phyloP scores from a whole-genome alignment of 305 asterid genomes.

The Fraxinus paxiana region DNA sequence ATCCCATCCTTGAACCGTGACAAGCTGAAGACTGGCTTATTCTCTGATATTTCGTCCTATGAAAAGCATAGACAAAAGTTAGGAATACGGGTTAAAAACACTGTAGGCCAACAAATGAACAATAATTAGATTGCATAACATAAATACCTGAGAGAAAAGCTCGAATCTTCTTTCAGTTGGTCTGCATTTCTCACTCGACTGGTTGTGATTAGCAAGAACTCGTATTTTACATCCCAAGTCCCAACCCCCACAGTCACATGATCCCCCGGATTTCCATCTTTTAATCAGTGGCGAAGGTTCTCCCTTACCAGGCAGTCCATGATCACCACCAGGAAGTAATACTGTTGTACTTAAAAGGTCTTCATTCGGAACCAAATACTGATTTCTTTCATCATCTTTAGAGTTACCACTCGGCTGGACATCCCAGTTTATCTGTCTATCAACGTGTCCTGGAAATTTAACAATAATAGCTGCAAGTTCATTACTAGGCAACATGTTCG shows the following conservation, averaged over 20 bases:
- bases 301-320: slow-evolving; percentile 65
- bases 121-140: neutral
- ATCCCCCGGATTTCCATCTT: slow-evolving; percentile 74
- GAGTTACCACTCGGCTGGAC: slow-evolving; percentile 16
- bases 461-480: slow-evolving; percentile 70
- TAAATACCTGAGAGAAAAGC: slow-evolving; percentile 58
- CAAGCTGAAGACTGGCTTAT: slow-evolving; percentile 37
- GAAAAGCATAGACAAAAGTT: neutral
- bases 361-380: slow-evolving; percentile 14
- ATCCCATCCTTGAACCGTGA: slow-evolving; percentile 61
- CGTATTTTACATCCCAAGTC: slow-evolving; percentile 68
- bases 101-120: neutral
- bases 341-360: slow-evolving; percentile 36
- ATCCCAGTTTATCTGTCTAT: slow-evolving; percentile 16
- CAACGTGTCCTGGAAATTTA: slow-evolving; percentile 33
- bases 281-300: slow-evolving; percentile 65
- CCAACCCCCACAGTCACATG: slow-evolving; percentile 92
- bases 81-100: slow-evolving; percentile 2
- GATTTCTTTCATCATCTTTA: slow-evolving; percentile 20
- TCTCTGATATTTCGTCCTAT: slow-evolving; percentile 47
- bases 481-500: slow-evolving; percentile 37
- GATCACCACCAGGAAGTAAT: slow-evolving; percentile 71
- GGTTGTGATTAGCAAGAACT: slow-evolving; percentile 34
- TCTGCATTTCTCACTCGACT: slow-evolving; percentile 19
- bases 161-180: slow-evolving; percentile 34